A percentile compares a stretch with the other conserved stretches of the same genome.
phyloP scores from a whole-genome alignment of 768 basidiomycete species.

The Krasilnikovozyma curviuscula region DNA sequence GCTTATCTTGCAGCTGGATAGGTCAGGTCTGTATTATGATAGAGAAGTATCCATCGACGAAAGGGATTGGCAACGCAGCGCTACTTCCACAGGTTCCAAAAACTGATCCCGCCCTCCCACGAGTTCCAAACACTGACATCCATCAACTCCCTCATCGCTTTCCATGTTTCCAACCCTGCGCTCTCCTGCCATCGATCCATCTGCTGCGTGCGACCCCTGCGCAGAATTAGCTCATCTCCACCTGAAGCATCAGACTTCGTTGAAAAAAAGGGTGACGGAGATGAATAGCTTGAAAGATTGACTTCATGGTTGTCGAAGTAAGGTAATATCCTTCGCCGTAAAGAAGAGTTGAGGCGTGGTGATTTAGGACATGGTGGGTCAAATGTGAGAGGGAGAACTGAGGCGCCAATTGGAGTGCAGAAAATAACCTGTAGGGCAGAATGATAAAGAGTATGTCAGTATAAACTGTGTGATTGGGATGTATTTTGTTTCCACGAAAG shows the following conservation, averaged over 20 bases:
- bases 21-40: too few species aligned
- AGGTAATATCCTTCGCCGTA: not conserved
- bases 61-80: too few species aligned
- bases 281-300: not conserved
- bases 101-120: too few species aligned
- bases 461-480: not conserved
- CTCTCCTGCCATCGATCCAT: not conserved
- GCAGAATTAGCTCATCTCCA: not conserved
- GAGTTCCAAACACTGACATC: constrained; percentile 2
- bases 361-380: not conserved
- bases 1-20: too few species aligned
- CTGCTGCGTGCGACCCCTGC: not conserved
- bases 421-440: constrained; percentile 46
- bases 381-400: constrained; percentile 34
- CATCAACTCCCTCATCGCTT: constrained; percentile 8
- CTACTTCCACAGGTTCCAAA: too few species aligned
- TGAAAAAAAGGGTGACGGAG: too few species aligned
- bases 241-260: not conserved
- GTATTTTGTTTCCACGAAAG: not conserved
- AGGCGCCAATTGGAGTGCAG: constrained; percentile 42
- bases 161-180: constrained; percentile 4
- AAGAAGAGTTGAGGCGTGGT: not conserved
- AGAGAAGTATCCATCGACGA: too few species aligned
- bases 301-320: constrained; percentile 2
- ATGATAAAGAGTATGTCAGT: not conserved